Conservation (phyloP, 495 filamentous ascomycete genomes). For the Aspergillus avenaceus region DNA sequence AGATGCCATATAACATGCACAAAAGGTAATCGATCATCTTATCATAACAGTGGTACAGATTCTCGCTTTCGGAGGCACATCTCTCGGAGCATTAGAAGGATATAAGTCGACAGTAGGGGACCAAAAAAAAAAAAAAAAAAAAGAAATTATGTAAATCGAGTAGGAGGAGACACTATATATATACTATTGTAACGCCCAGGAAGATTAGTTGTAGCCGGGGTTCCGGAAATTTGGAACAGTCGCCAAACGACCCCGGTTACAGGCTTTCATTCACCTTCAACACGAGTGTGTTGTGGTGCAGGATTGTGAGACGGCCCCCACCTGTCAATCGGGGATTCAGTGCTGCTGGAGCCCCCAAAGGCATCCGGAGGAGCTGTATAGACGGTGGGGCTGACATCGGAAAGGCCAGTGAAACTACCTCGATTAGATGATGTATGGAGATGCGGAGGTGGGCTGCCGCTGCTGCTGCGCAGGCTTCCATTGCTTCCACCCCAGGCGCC, state of each 20-base stretch:
- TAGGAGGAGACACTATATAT: neutral
- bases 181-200: neutral
- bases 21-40: neutral
- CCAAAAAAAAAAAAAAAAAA: too few relatives aligned
- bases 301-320: constrained; percentile 4
- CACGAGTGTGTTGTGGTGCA: neutral
- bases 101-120: neutral
- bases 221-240: neutral
- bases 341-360: constrained; percentile 9
- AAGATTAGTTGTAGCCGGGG: neutral
- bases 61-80: neutral
- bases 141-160: neutral
- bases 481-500: constrained; percentile 81
- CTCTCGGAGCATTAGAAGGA: neutral
- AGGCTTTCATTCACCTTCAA: neutral
- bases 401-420: constrained; percentile 31
- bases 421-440: constrained; percentile 30
- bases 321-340: constrained; percentile 15
- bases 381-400: constrained; percentile 33
- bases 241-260: neutral
- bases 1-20: too few relatives aligned
- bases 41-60: neutral
- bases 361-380: constrained; percentile 19
- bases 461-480: constrained; percentile 62
- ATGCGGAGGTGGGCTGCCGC: constrained; percentile 53